Conservation (phyloP, 768 basidiomycete species). For the Psilocybe subaeruginosa region DNA sequence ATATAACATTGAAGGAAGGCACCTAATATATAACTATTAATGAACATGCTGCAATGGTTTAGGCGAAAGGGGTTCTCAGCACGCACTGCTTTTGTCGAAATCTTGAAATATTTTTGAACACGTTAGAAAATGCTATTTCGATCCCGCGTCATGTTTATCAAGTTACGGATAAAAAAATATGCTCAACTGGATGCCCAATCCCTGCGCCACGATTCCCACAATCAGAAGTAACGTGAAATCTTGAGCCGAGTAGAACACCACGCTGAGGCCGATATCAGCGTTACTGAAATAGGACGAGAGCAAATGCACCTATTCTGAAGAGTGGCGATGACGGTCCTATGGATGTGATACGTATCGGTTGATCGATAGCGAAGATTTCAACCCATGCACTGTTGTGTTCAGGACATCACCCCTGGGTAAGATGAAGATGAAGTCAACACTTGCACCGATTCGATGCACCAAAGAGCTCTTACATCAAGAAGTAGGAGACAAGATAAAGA, state of each 20-base stretch:
- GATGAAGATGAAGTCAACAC: background rate
- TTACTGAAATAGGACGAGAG: background rate
- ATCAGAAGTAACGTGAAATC: slow-evolving; percentile 68
- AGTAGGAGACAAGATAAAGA: slow-evolving; percentile 74
- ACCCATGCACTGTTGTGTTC: slow-evolving; percentile 72
- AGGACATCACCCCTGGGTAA: slow-evolving; percentile 67
- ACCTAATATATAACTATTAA: slow-evolving; percentile 43
- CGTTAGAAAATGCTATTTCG: slow-evolving; percentile 61
- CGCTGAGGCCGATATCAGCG: slow-evolving; percentile 35
- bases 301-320: slow-evolving; percentile 64
- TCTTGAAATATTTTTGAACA: slow-evolving; percentile 64
- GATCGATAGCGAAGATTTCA: background rate
- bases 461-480: slow-evolving; percentile 59
- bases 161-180: background rate
- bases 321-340: slow-evolving; percentile 70
- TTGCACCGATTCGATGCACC: background rate
- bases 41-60: background rate
- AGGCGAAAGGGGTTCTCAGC: background rate
- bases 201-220: slow-evolving; percentile 68
- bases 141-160: background rate
- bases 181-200: slow-evolving; percentile 70
- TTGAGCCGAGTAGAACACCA: slow-evolving; percentile 74
- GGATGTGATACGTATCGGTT: background rate
- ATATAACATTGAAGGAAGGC: slow-evolving; percentile 71
- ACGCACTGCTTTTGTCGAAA: slow-evolving; percentile 64